phyloP scores from a whole-genome alignment of 495 filamentous ascomycete species.

The Tirmania nivea region DNA sequence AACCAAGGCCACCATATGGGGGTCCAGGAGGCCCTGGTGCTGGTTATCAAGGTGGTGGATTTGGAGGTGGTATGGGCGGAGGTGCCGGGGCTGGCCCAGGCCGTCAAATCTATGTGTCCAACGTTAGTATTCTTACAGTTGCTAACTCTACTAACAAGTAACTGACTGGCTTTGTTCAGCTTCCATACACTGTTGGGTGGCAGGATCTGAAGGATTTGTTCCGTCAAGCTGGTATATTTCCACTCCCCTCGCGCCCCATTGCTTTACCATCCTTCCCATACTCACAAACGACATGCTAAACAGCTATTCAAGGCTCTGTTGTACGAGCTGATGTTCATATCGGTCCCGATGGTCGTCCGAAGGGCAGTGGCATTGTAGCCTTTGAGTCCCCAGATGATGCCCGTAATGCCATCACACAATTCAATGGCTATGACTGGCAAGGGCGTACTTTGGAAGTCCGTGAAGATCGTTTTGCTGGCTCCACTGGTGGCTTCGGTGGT shows the following conservation, averaged over 20 bases:
- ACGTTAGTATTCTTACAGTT: conserved; percentile 48
- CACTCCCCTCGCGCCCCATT: conserved; percentile 9
- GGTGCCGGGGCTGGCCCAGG: conserved; percentile 30
- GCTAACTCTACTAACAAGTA: conserved; percentile 5
- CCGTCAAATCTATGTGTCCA: conserved; percentile 88
- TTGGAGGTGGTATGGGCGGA: conserved; percentile 30
- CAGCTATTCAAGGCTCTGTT: conserved; percentile 38
- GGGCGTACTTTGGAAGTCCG: conserved; percentile 82
- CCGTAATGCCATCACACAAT: conserved; percentile 83
- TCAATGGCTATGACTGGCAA: conserved; percentile 98
- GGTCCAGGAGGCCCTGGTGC: conserved; percentile 24
- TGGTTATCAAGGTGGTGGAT: conserved; percentile 26
- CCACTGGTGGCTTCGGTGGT: conserved; percentile 29
- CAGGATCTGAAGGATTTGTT: conserved; percentile 98
- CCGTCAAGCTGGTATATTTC: conserved; percentile 73
- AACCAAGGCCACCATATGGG: conserved; percentile 45
- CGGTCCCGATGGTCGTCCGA: conserved; percentile 78
- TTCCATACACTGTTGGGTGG: conserved; percentile 95
- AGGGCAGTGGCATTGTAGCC: conserved; percentile 88
- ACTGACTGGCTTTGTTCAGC: conserved; percentile 34
- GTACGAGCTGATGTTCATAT: conserved; percentile 92
- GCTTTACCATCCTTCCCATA: conserved; percentile 5
- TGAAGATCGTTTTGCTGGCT: conserved; percentile 78
- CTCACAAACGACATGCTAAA: conserved; percentile 13
- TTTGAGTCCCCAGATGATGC: conserved; percentile 90